Evolutionary conservation across 345 rosid species (phyloP).

Genomic region (Streptanthus diversifolius): DNA sequence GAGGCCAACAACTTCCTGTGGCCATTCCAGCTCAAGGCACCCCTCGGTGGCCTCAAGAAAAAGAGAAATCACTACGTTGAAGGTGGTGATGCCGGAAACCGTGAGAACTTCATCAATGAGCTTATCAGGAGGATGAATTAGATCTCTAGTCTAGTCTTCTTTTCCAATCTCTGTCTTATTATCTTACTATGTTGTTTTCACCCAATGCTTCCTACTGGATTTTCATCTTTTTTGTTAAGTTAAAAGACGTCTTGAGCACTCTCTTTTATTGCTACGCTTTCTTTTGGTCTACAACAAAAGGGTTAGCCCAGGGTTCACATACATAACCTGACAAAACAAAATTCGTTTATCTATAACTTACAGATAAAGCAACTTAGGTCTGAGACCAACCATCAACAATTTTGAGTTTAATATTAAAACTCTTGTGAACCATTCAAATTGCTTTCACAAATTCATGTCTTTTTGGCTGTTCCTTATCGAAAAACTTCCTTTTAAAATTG

Average conservation of each 20-base stretch:
- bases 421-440: background rate
- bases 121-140: constrained; percentile 93
- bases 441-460: background rate
- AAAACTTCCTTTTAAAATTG: background rate
- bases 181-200: background rate
- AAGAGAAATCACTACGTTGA: constrained; percentile 95
- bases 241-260: constrained; percentile 15
- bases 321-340: constrained; percentile 28
- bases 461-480: background rate
- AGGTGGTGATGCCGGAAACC: constrained; percentile 91
- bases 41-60: constrained; percentile 77
- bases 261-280: background rate
- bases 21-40: constrained; percentile 97
- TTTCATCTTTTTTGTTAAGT: constrained; percentile 12
- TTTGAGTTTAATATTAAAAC: constrained; percentile 7
- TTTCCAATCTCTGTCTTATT: background rate
- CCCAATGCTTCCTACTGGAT: constrained; percentile 12
- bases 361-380: constrained; percentile 9
- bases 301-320: constrained; percentile 14
- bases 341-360: constrained; percentile 22
- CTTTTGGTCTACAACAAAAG: constrained; percentile 14
- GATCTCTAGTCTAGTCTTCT: constrained; percentile 13
- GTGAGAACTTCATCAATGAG: constrained; percentile 74
- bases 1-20: constrained; percentile 88
- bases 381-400: constrained; percentile 30